Percentiles rank a stretch among this genome's conserved stretches.
phyloP scores from a whole-genome alignment of 1,139 yeast genomes.

The Yamadazyma dushanensis region DNA sequence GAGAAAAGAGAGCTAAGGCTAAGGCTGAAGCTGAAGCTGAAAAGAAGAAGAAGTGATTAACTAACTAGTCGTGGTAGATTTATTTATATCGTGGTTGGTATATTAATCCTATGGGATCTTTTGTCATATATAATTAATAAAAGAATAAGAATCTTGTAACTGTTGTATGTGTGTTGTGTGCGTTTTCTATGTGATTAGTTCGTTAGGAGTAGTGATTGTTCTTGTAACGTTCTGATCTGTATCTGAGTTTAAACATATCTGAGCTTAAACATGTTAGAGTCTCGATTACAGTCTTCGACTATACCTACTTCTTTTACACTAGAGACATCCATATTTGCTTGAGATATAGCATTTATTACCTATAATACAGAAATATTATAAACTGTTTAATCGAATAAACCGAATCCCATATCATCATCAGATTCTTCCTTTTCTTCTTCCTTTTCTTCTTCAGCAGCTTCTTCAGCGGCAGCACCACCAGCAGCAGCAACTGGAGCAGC shows the following conservation, averaged over 20 bases:
- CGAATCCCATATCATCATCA: slow-evolving; percentile 91
- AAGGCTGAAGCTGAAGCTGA: slow-evolving; percentile 99
- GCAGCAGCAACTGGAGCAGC: slow-evolving; percentile 60
- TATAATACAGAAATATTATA: slow-evolving; percentile 5
- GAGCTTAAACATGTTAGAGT: too few relatives aligned
- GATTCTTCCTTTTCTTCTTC: slow-evolving; percentile 58
- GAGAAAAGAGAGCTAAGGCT: slow-evolving; percentile 96
- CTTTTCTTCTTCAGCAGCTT: slow-evolving; percentile 54
- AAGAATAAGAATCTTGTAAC: slow-evolving; percentile 4
- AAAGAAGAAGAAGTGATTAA: slow-evolving; percentile 80
- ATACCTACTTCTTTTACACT: too few relatives aligned
- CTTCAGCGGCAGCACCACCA: slow-evolving; percentile 58
- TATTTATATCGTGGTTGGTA: slow-evolving; percentile 6
- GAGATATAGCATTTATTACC: slow-evolving; percentile 3
- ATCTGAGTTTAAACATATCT: too few relatives aligned
- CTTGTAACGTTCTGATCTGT: too few relatives aligned
- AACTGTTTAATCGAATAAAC: slow-evolving; percentile 60
- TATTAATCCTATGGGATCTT: slow-evolving; percentile 39
- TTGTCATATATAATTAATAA: slow-evolving; percentile 4
- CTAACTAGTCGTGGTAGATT: slow-evolving; percentile 3
- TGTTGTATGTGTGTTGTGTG: background rate
- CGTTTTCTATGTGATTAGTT: too few relatives aligned
- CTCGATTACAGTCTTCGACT: too few relatives aligned
- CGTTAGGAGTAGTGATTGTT: too few relatives aligned
- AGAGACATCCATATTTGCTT: too few relatives aligned